A percentile compares a stretch with the other conserved stretches of the same genome.
These are phyloP conservation scores for Fomes fomentarius DNA, from an alignment of 1,284 basidiomycete genomes.

Conservation along the genomic window DNA sequence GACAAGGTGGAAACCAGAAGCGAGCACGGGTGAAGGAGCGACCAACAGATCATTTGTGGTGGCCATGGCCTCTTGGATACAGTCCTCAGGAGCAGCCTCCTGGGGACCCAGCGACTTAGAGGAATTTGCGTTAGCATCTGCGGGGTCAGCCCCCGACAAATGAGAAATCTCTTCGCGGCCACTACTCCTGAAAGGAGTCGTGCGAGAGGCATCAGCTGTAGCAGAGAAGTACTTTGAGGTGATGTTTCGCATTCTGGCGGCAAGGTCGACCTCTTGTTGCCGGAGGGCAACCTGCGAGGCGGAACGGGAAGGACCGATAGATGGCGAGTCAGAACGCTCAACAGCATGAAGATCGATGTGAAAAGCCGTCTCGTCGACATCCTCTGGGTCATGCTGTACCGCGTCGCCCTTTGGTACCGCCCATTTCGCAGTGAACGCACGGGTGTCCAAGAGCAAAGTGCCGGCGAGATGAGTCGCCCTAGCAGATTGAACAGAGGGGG, in stretches of 20 bases:
- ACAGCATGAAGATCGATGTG: background rate
- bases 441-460: slow-evolving; percentile 34
- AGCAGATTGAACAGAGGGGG: background rate
- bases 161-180: no score
- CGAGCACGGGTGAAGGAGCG: no score
- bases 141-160: no score
- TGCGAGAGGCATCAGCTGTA: background rate
- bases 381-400: background rate
- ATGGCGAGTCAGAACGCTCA: slow-evolving; percentile 28
- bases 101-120: no score
- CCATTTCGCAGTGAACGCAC: slow-evolving; percentile 15
- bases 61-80: no score
- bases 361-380: background rate
- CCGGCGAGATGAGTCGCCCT: slow-evolving; percentile 7
- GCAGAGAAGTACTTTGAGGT: slow-evolving; percentile 17
- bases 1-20: no score
- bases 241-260: background rate
- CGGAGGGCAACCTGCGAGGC: slow-evolving; percentile 26
- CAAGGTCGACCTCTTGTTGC: background rate
- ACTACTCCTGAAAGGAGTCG: no score
- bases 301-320: slow-evolving; percentile 44
- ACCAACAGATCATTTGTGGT: no score
- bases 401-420: background rate
- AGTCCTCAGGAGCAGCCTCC: no score
- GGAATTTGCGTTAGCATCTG: no score